Conservation (phyloP, 768 basidiomycete genomes). For the Lactarius hengduanensis region DNA sequence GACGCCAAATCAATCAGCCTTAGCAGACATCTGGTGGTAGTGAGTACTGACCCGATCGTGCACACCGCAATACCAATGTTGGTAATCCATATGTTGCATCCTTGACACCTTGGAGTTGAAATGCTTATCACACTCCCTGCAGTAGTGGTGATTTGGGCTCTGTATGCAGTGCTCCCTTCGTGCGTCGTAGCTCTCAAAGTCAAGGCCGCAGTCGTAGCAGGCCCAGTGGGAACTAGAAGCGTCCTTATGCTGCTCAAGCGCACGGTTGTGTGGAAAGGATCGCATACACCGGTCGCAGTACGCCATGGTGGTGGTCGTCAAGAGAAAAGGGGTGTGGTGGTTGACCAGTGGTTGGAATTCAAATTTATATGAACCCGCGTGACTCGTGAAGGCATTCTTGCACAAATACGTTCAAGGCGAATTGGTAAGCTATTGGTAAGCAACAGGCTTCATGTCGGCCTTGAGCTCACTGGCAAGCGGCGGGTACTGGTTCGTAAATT, state of each 20-base stretch:
- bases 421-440: too few relatives aligned
- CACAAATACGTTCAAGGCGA: too few relatives aligned
- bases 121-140: not conserved
- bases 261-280: conserved; percentile 28
- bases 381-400: too few relatives aligned
- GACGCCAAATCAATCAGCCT: not conserved
- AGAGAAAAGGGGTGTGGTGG: not conserved
- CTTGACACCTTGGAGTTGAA: not conserved
- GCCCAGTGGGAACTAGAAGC: conserved; percentile 40
- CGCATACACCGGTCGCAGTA: conserved; percentile 13
- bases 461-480: too few relatives aligned
- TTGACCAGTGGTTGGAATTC: too few relatives aligned
- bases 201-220: conserved; percentile 47
- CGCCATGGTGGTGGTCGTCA: not conserved
- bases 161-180: not conserved
- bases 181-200: conserved; percentile 37
- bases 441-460: too few relatives aligned
- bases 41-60: conserved; percentile 16
- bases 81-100: conserved; percentile 1
- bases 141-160: conserved; percentile 5
- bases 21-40: conserved; percentile 5
- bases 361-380: not conserved
- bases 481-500: too few relatives aligned
- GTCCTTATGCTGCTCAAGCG: conserved; percentile 33
- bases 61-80: conserved; percentile 1